Evolutionary conservation across 2,329 filamentous ascomycete genomes (phyloP), one percentile per base, ranked within the genome.

Genomic region (Hyphodiscus sp.): DNA sequence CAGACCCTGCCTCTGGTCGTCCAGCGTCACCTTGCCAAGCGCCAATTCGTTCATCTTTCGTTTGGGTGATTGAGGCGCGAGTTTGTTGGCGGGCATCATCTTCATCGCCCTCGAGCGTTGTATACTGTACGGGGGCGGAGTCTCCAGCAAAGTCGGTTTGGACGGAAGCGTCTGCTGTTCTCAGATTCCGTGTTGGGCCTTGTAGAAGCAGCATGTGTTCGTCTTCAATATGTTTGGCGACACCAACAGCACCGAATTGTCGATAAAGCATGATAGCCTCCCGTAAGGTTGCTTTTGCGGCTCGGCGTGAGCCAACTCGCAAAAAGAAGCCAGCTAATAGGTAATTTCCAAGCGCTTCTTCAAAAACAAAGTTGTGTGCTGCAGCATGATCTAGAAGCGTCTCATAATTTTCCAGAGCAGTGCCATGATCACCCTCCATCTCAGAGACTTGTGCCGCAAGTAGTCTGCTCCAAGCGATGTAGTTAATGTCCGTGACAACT

Each of bases 301-400:
- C 85, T 56, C 88, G 74, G 41, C 81, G 76, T 2, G 86, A 83
- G 13, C 79, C 78, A 57, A 79, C 76, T 15, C 87, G 76, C 50
- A 88, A 74, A 57, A 90, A 81, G 65, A 83, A 85, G 10, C 85
- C 85, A 1, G 83, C 86, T 72, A 91, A 86, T 29, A 91, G 73
- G 65, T 89, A 87, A 63, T 87, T 86, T 16, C 82, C 81, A 1
- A 90, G 74, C 0, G 85, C 87, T 67, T 91, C 86, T 56, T 91
- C 87, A 48, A 90, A 79, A 2, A 78, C 64, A 57, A 87, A 86
- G 44, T 77, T 76, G 61, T 89, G 77, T 52, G 86, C 76, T 19
- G 86, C 76, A 13, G 85, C 81, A 63, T 91, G 87, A 61, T 91
- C 86, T 53, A 91, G 70, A 7, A 84, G 82, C 57, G 81, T 76